A percentile compares a stretch with the other conserved stretches of the same genome.
These are phyloP conservation scores for Penicillium simplicissimum DNA, from an alignment of 495 filamentous ascomycete genomes.

Conservation along the genomic window DNA sequence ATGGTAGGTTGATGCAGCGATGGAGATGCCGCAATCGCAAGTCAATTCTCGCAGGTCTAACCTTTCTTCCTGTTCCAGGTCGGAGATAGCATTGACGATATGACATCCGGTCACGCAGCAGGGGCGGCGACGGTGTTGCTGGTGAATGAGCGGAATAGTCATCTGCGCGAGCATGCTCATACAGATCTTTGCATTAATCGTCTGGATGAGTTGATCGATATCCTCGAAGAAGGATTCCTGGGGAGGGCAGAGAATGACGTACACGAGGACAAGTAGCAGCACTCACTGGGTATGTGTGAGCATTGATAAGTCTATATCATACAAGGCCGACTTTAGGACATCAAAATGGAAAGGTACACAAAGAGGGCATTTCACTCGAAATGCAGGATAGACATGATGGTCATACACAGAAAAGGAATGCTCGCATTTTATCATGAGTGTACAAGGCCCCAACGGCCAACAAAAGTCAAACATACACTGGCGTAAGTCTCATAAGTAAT, in stretches of 20 bases:
- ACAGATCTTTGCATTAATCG: constrained; percentile 69
- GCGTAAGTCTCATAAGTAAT: constrained; percentile 1
- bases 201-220: constrained; percentile 69
- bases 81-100: constrained; percentile 91
- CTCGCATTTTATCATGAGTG: background rate
- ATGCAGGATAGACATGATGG: background rate
- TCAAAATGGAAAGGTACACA: background rate
- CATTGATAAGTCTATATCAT: background rate
- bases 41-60: background rate
- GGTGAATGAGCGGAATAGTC: constrained; percentile 74
- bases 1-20: constrained; percentile 45
- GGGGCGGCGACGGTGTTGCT: constrained; percentile 90
- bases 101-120: constrained; percentile 81
- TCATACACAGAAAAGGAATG: background rate
- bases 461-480: background rate
- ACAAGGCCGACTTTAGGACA: background rate
- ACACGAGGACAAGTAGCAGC: background rate
- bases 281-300: background rate
- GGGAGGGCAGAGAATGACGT: constrained; percentile 28
- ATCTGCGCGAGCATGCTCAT: constrained; percentile 72
- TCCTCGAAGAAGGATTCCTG: constrained; percentile 68
- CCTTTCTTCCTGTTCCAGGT: constrained; percentile 48
- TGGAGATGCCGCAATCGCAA: too few relatives aligned
- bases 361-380: background rate
- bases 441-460: background rate